These are phyloP conservation scores for thale cress (Arabidopsis thaliana) DNA, from an alignment of 345 rosid genomes.

Conservation along the genomic window TAIR10.1 NC_003071.7:4115001-4115500, in stretches of 20 bases:
- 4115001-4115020: neutral
- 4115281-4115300: too few species aligned
- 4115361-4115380: too few species aligned
- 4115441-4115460: slow-evolving; percentile 1
- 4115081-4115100: neutral
- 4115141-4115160: neutral
- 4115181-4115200: too few species aligned
- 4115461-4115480: neutral
- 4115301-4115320: too few species aligned
- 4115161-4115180: too few species aligned
- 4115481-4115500: neutral
- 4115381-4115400: neutral
- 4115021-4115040: neutral
- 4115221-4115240: too few species aligned
- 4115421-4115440: neutral
- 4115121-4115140: neutral
- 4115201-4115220: too few species aligned
- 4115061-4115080: neutral
- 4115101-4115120: neutral
- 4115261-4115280: too few species aligned
- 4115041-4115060: neutral
- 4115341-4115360: too few species aligned
- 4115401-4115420: neutral
- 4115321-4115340: too few species aligned
- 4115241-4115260: too few species aligned